Conservation (phyloP, 192 early-diverging fungal genomes). For the Coemansia furcata region DNA sequence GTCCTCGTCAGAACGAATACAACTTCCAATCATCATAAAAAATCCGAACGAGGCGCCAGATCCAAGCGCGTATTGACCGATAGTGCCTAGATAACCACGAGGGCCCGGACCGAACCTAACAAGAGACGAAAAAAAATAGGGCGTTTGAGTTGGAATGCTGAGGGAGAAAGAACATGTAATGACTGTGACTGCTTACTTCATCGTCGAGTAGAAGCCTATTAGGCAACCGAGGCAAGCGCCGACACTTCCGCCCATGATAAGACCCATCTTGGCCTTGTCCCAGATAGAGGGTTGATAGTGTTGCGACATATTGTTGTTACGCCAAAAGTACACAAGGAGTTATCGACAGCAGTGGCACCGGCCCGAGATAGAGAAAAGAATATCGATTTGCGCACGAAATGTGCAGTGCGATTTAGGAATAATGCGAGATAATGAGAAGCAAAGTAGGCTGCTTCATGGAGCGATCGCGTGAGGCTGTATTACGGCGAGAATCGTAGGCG, state of each 20-base stretch:
- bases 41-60: constrained; percentile 81
- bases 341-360: background rate
- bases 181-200: constrained; percentile 38
- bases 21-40: constrained; percentile 71
- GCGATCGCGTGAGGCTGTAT: constrained; percentile 3
- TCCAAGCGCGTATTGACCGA: constrained; percentile 72
- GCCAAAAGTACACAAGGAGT: background rate
- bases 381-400: background rate
- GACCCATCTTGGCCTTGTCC: constrained; percentile 56
- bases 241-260: constrained; percentile 55
- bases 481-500: background rate
- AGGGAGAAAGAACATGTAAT: background rate
- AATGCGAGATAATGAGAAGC: background rate
- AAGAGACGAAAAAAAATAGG: background rate
- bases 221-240: constrained; percentile 55
- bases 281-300: constrained; percentile 48
- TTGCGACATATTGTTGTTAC: constrained; percentile 29
- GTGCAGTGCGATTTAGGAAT: background rate
- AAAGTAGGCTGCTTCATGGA: background rate
- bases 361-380: background rate
- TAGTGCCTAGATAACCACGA: constrained; percentile 65
- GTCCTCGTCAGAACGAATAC: constrained; percentile 50
- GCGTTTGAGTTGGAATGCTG: background rate
- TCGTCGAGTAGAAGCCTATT: constrained; percentile 55
- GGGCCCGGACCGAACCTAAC: constrained; percentile 67